Base-by-base conservation (phyloP, 202 grass and related monocot species). In the Setaria viridis region DNA sequence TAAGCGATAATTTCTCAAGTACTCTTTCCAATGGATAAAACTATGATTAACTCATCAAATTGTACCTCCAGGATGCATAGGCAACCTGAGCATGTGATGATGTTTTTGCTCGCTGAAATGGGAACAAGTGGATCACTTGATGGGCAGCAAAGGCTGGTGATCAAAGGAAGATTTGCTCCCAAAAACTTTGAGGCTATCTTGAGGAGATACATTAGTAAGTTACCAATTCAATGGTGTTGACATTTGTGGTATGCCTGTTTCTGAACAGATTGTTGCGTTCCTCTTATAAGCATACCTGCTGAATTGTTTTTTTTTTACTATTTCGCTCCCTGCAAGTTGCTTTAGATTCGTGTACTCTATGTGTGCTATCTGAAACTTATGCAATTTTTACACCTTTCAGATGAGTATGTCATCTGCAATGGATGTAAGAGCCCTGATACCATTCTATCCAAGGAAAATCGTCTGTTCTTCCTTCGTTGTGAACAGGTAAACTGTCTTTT, bases 41-140 rank as follows among this genome's bases (percentile, higher is more conserved):
- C n/a, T 60, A 14, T 29, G 14, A 63, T 17, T 1, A 60, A 20
- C 9, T 64, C 3, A 77, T 7, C 32, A 51, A 58, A 91, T 77
- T 59, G 14, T 60, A 41, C 78, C 17, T 78, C 42, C 88, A 95
- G 90, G 74, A 92, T 97, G 86, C 91, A 92, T 71, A 86, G 91
- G 49, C 83, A 97, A 74, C 91, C 94, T 53, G 86, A 92, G 35
- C 94, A 94, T 84, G 91, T 97, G 45, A 97, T 97, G 88, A 86
- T 76, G 33, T 97, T 92, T 80, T 74, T 94, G 43, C 94, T 97
- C 51, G 81, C 91, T 83, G 90, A 94, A 66, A 79, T 93, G 80
- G 90, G 90, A 56, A 92, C 92, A 35, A 94, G 76, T 48, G 90
- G 91, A 41, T 97, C 94, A 17, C 63, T 91, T 70, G 91, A 97